Conservation (phyloP, 2,329 filamentous ascomycete species). For the Scytalidium sp. region DNA sequence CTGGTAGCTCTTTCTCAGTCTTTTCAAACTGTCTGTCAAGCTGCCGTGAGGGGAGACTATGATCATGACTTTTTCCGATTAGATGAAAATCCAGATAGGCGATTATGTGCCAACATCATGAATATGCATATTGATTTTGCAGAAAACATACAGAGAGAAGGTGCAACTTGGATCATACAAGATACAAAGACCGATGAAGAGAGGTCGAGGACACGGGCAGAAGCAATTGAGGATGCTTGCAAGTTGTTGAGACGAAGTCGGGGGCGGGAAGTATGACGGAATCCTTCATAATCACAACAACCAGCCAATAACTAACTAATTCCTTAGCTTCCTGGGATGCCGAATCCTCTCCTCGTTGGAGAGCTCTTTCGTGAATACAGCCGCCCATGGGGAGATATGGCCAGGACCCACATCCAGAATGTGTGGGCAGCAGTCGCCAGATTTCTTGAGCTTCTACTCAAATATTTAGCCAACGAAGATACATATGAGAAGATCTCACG, state of each 20-base stretch:
- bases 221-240: slow-evolving; percentile 12
- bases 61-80: slow-evolving; percentile 4
- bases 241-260: slow-evolving; percentile 13
- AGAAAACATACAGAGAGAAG: not conserved
- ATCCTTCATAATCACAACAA: not conserved
- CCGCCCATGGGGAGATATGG: slow-evolving; percentile 2
- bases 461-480: slow-evolving; percentile 2
- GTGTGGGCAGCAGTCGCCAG: slow-evolving; percentile 1
- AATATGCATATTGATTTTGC: slow-evolving; percentile 11
- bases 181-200: not conserved
- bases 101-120: slow-evolving; percentile 9
- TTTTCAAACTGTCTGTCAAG: slow-evolving; percentile 5
- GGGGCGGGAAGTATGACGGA: slow-evolving; percentile 12
- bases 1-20: slow-evolving; percentile 4
- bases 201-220: slow-evolving; percentile 9
- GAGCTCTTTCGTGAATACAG: slow-evolving; percentile 10
- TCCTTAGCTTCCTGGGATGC: slow-evolving; percentile 7
- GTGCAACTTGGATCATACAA: slow-evolving; percentile 8
- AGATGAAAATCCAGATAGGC: slow-evolving; percentile 6
- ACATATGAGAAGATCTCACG: not conserved
- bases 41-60: slow-evolving; percentile 5
- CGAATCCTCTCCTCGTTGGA: slow-evolving; percentile 16
- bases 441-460: slow-evolving; percentile 3
- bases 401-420: slow-evolving; percentile 1
- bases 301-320: not conserved